Percentiles rank a stretch among this genome's conserved stretches.
phyloP scores from a whole-genome alignment of 345 rosid genomes.

The Euphorbia peplus region DNA sequence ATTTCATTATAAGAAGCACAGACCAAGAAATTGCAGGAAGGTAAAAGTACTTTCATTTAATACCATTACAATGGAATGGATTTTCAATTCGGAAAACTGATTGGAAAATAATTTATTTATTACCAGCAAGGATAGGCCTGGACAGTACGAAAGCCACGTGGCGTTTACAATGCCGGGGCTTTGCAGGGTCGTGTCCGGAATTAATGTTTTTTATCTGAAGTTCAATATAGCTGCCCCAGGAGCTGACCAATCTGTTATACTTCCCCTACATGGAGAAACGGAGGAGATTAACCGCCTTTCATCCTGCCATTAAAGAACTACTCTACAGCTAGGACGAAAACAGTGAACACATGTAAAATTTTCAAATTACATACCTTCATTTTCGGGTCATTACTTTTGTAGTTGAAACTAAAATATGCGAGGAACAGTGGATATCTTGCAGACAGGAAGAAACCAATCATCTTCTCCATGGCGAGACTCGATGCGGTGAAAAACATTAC shows the following conservation, averaged over 20 bases:
- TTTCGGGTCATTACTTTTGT: background rate
- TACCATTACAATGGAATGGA: background rate
- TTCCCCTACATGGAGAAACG: conserved; percentile 61
- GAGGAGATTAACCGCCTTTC: conserved; percentile 48
- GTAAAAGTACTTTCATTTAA: conserved; percentile 26
- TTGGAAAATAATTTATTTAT: background rate
- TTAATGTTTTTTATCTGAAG: conserved; percentile 84
- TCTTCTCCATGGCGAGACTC: conserved; percentile 98
- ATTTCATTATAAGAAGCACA: conserved; percentile 84
- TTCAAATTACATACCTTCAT: background rate
- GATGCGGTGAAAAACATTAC: conserved; percentile 85
- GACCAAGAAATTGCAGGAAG: conserved; percentile 98
- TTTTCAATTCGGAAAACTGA: background rate
- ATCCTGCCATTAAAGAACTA: conserved; percentile 73
- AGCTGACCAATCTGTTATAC: conserved; percentile 89
- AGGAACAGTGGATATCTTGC: conserved; percentile 73
- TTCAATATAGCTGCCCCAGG: conserved; percentile 95
- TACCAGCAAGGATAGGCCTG: conserved; percentile 67
- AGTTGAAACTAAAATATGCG: conserved; percentile 1
- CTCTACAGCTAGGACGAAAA: conserved; percentile 63
- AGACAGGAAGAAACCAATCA: conserved; percentile 70
- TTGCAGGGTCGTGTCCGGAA: conserved; percentile 80
- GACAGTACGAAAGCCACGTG: conserved; percentile 87
- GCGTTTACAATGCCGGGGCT: conserved; percentile 93
- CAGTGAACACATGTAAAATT: conserved; percentile 66